Conservation (phyloP, 331 rosid genomes). For the Stylosanthes scabra region DNA sequence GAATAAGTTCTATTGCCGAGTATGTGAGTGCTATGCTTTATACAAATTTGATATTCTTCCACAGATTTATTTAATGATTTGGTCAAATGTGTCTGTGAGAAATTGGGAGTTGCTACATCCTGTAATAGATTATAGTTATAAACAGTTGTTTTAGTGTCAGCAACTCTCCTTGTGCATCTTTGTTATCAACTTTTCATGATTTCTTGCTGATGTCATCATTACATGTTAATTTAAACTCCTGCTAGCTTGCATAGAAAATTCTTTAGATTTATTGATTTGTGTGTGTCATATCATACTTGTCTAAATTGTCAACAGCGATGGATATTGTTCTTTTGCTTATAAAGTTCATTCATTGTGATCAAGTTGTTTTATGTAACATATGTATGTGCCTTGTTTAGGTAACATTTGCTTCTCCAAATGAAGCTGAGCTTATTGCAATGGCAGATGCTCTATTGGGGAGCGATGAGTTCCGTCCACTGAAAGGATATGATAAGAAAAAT, state of each 20-base stretch:
- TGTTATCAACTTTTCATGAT: slow-evolving; percentile 27
- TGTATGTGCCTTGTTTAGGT: slow-evolving; percentile 53
- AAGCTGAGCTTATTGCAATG: slow-evolving; percentile 88
- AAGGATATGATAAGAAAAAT: slow-evolving; percentile 47
- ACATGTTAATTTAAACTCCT: slow-evolving; percentile 8
- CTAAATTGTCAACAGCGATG: slow-evolving; percentile 2
- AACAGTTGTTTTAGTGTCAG: background rate
- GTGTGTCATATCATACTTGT: slow-evolving; percentile 4
- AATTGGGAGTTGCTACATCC: slow-evolving; percentile 5
- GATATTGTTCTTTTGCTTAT: slow-evolving; percentile 17
- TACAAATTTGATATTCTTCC: slow-evolving; percentile 16
- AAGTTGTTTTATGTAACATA: slow-evolving; percentile 17
- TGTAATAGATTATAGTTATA: slow-evolving; percentile 13
- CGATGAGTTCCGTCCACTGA: slow-evolving; percentile 50
- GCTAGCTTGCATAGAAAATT: slow-evolving; percentile 8
- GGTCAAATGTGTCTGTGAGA: slow-evolving; percentile 34
- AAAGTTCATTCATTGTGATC: slow-evolving; percentile 9
- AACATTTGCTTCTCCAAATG: slow-evolving; percentile 80
- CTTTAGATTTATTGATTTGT: slow-evolving; percentile 13
- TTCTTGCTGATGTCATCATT: background rate
- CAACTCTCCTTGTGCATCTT: slow-evolving; percentile 10
- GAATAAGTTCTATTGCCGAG: slow-evolving; percentile 72
- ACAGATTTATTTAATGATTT: slow-evolving; percentile 11
- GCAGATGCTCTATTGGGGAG: slow-evolving; percentile 70
- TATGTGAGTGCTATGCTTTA: slow-evolving; percentile 70